Conservation (phyloP, 495 filamentous ascomycete species). For the Trichoderma asperelloides region DNA sequence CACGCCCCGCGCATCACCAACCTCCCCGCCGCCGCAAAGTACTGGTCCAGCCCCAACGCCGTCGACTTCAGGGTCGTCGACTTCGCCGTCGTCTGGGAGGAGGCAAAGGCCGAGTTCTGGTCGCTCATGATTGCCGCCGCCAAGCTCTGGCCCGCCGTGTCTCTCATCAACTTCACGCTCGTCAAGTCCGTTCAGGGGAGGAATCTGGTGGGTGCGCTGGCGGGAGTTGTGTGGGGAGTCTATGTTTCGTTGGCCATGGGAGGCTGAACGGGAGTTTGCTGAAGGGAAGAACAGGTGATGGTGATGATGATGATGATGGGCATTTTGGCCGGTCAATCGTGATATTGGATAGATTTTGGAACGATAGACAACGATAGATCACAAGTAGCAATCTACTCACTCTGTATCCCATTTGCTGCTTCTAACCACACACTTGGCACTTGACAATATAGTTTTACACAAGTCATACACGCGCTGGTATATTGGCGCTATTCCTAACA, state of each 20-base stretch:
- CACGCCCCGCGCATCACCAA: constrained; percentile 18
- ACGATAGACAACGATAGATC: too few species aligned
- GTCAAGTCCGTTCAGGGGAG: constrained; percentile 64
- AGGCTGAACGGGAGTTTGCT: background rate
- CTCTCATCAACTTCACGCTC: constrained; percentile 67
- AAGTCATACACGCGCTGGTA: too few species aligned
- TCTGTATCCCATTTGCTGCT: too few species aligned
- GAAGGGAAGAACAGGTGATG: background rate
- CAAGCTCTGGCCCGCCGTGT: constrained; percentile 80
- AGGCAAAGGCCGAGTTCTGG: constrained; percentile 50
- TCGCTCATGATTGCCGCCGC: constrained; percentile 64
- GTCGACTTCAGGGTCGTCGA: constrained; percentile 25
- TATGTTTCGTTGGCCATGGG: constrained; percentile 42
- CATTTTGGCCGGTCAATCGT: too few species aligned
- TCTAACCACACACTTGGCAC: too few species aligned
- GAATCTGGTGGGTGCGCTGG: constrained; percentile 67
- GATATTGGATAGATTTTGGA: too few species aligned
- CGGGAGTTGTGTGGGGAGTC: constrained; percentile 78
- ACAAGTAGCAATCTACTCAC: too few species aligned
- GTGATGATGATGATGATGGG: background rate
- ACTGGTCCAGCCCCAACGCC: constrained; percentile 17
- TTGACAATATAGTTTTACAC: too few species aligned
- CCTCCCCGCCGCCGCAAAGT: constrained; percentile 17
- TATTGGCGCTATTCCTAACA: too few species aligned
- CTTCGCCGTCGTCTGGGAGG: constrained; percentile 24